Conservation (phyloP, 2,329 filamentous ascomycete species). For the Verticillium albo-atrum region DNA sequence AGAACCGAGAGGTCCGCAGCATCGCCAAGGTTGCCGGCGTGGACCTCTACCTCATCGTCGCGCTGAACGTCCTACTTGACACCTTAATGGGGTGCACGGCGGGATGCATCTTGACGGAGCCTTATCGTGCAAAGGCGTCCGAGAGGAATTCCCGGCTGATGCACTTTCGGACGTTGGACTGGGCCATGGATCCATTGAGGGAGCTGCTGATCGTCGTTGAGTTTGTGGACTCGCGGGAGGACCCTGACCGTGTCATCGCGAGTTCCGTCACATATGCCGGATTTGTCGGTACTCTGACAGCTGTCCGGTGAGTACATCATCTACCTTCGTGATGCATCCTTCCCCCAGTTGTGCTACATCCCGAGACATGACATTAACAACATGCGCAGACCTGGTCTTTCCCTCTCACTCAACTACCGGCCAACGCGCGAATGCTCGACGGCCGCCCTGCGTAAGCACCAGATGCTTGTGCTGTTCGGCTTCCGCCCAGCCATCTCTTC, state of each 20-base stretch:
- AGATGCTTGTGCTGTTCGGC: conserved; percentile 49
- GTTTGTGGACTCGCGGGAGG: conserved; percentile 31
- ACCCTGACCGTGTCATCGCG: conserved; percentile 32
- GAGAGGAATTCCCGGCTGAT: conserved; percentile 28
- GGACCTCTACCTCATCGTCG: conserved; percentile 51
- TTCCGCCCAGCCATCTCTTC: conserved; percentile 48
- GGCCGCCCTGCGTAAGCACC: conserved; percentile 38
- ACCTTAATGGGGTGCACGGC: conserved; percentile 59
- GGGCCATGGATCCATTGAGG: conserved; percentile 47
- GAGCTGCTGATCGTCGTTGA: conserved; percentile 47
- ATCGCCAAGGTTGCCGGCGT: conserved; percentile 45
- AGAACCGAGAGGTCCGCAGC: conserved; percentile 53
- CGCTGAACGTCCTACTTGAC: conserved; percentile 57
- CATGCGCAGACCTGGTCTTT: conserved; percentile 30
- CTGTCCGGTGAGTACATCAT: conserved; percentile 38
- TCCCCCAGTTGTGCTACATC: background rate
- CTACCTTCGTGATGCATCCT: too few species aligned
- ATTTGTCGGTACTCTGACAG: conserved; percentile 46
- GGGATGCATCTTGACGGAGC: conserved; percentile 29
- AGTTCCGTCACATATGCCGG: conserved; percentile 45
- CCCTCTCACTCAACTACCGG: conserved; percentile 46
- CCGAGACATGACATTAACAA: background rate
- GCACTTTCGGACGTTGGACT: conserved; percentile 50
- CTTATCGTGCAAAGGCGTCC: conserved; percentile 8
- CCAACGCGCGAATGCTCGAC: conserved; percentile 38